A percentile compares a stretch with the other conserved stretches of the same genome.
phyloP scores from a whole-genome alignment of 768 basidiomycete species.

The Hericium erinaceus region DNA sequence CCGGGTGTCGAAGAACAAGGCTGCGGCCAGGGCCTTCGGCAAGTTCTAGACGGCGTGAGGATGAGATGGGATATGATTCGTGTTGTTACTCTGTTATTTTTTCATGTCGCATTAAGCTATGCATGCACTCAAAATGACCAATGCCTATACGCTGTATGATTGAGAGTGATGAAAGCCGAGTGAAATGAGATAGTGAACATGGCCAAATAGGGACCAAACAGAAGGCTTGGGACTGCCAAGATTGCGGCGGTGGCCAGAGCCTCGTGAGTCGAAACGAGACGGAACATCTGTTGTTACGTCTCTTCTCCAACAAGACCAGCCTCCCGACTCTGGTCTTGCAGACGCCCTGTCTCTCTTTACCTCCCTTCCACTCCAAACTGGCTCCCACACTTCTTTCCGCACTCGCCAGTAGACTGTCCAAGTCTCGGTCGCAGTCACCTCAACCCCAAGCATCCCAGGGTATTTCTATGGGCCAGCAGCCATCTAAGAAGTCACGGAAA shows the following conservation, averaged over 20 bases:
- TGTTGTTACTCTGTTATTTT: constrained; percentile 11
- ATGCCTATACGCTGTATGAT: constrained; percentile 4
- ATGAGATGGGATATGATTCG: constrained; percentile 12
- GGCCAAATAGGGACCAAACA: constrained; percentile 14
- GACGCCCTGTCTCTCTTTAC: not conserved
- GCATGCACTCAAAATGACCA: constrained; percentile 20
- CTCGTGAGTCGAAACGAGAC: not conserved
- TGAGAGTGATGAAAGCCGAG: not conserved
- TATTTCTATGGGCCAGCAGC: constrained; percentile 71
- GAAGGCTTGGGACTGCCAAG: not conserved
- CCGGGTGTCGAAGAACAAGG: constrained; percentile 91
- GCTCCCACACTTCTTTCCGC: constrained; percentile 76
- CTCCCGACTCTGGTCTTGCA: not conserved
- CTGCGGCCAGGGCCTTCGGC: constrained; percentile 80
- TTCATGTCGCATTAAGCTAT: constrained; percentile 21
- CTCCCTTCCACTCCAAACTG: constrained; percentile 39
- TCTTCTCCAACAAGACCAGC: not conserved
- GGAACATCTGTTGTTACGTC: not conserved
- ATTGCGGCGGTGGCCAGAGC: not conserved
- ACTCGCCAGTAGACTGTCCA: constrained; percentile 61
- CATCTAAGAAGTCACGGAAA: constrained; percentile 76
- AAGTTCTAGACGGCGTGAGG: constrained; percentile 60
- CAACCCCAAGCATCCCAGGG: constrained; percentile 41
- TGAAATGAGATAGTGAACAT: not conserved
- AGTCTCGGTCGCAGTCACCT: constrained; percentile 65